Percentiles rank a stretch among this genome's conserved stretches.
These are phyloP conservation scores for Coemansia sp. DNA, from an alignment of 192 early-diverging fungal genomes.

Conservation along the genomic window DNA sequence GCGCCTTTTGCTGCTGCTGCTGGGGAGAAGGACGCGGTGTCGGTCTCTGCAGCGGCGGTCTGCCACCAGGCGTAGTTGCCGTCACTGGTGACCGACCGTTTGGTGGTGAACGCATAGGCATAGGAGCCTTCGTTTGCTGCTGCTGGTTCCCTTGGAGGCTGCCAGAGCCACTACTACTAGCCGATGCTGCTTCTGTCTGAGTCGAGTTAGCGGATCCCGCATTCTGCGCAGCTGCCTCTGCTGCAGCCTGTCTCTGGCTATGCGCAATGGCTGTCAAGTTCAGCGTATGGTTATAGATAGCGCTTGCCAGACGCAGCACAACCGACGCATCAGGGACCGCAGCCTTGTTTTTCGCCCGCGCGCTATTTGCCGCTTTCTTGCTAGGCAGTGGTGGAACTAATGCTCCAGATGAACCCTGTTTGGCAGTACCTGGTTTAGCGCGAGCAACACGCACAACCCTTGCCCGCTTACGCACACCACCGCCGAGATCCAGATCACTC, in stretches of 20 bases:
- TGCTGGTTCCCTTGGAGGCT: background rate
- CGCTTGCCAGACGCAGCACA: constrained; percentile 45
- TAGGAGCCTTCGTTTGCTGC: background rate
- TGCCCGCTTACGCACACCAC: constrained; percentile 39
- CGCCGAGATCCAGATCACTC: constrained; percentile 4
- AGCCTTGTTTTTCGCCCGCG: constrained; percentile 6
- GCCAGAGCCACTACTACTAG: background rate
- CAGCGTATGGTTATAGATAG: constrained; percentile 54
- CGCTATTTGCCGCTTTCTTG: constrained; percentile 2
- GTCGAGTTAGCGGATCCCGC: background rate
- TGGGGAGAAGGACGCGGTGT: constrained; percentile 10
- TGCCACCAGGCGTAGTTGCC: background rate
- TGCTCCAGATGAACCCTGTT: background rate
- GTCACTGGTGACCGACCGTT: background rate
- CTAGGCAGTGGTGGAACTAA: background rate
- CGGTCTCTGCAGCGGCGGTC: background rate
- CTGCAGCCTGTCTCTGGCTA: constrained; percentile 19
- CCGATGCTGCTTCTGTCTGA: background rate
- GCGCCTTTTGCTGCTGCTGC: constrained; percentile 9
- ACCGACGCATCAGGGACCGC: constrained; percentile 35
- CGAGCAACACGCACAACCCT: constrained; percentile 38
- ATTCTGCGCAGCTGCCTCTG: background rate
- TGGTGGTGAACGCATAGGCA: background rate
- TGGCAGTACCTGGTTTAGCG: constrained; percentile 17
- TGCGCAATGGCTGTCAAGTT: constrained; percentile 35